A percentile compares a stretch with the other conserved stretches of the same genome.
phyloP scores from a whole-genome alignment of 306 rosid species.

The cucumber (Cucumis sativus) region Cucumber_9930_V3 NC_026655.2:5466501-5467000 shows the following conservation, averaged over 20 bases:
- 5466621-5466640: background rate
- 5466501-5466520: background rate
- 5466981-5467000: slow-evolving; percentile 82
- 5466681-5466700: slow-evolving; percentile 26
- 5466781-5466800: background rate
- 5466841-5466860: slow-evolving; percentile 75
- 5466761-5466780: slow-evolving; percentile 11
- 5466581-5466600: background rate
- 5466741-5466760: background rate
- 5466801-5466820: background rate
- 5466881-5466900: slow-evolving; percentile 77
- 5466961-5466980: slow-evolving; percentile 89
- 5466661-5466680: background rate
- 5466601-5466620: background rate
- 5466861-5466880: slow-evolving; percentile 82
- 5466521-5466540: background rate
- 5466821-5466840: slow-evolving; percentile 43
- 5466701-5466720: slow-evolving; percentile 15
- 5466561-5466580: background rate
- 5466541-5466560: background rate
- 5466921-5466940: slow-evolving; percentile 91
- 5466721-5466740: background rate
- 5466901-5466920: slow-evolving; percentile 88
- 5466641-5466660: background rate
- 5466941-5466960: slow-evolving; percentile 84